These are phyloP conservation scores for Pseudogymnoascus sp. DNA, from an alignment of 2,329 filamentous ascomycete genomes.

Conservation along the genomic window DNA sequence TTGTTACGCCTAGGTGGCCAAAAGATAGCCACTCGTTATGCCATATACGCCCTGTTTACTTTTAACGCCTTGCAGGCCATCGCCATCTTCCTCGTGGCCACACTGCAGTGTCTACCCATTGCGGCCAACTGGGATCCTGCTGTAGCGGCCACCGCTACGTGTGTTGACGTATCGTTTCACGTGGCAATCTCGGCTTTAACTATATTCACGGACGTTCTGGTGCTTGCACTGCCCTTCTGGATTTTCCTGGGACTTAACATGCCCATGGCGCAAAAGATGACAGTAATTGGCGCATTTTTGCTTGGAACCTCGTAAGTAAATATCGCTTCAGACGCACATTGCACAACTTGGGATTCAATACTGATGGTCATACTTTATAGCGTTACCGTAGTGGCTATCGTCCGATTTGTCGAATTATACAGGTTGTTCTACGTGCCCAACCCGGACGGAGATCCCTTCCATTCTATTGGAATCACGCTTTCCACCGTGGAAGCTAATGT, in stretches of 20 bases:
- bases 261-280: constrained; percentile 30
- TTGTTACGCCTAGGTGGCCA: constrained; percentile 34
- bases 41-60: constrained; percentile 21
- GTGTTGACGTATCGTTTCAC: constrained; percentile 29
- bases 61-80: constrained; percentile 25
- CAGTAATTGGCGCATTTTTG: constrained; percentile 33
- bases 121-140: constrained; percentile 27
- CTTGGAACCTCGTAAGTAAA: constrained; percentile 31
- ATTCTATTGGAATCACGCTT: constrained; percentile 25
- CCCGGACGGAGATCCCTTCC: background rate
- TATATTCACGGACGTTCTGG: constrained; percentile 34
- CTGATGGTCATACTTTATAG: constrained; percentile 17
- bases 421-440: constrained; percentile 21
- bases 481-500: constrained; percentile 31
- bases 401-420: constrained; percentile 28
- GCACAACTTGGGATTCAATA: background rate
- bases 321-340: background rate
- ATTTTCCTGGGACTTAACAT: constrained; percentile 35
- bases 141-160: constrained; percentile 22
- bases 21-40: constrained; percentile 27
- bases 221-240: constrained; percentile 32
- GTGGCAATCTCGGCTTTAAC: constrained; percentile 31
- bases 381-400: constrained; percentile 27
- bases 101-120: constrained; percentile 34
- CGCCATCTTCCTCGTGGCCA: constrained; percentile 29